Evolutionary conservation across 768 basidiomycete genomes (phyloP), one percentile per base, ranked within the genome.

Genomic region (Saitozyma sp.): DNA sequence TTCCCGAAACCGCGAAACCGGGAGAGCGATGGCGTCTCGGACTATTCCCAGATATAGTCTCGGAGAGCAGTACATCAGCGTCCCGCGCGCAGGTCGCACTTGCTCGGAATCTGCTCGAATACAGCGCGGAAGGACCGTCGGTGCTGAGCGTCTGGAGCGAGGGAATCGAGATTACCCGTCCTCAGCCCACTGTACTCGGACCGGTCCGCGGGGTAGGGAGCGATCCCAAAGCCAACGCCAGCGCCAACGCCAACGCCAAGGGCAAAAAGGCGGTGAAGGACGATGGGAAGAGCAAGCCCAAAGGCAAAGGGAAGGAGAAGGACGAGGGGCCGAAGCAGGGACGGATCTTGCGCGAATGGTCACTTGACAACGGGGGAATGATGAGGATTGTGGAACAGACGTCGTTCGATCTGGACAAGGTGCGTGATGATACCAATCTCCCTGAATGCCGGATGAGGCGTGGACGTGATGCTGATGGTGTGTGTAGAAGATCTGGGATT

Each of bases 401-500:
- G 0, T 89, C 89, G 2, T 95, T 91, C 75, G 93, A 94, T 73
- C 82, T 95, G 5, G 93, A 96, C 82, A 95, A 96, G 86, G 93
- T 91, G 65, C 39, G 29, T 0, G 49, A 45, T 29, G 17, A 37
- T 6, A 6, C 2, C 46, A 48, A 43, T n/a, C 19, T 19, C 17
- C 37, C 8, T 9, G 55, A 4, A 29, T 29, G 5, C 29, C 2
- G 5, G 29, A 29, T 29, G 29, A 7, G 13, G 29, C 39, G 20
- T 11, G 46, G 17, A 14, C 9, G 20, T 55, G 52, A 50, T n/a
- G 55, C 48, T 17, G 46, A 17, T 39, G 2, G 42, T 42, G 39
- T 29, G 29, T 70, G 41, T 81, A 95, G 93, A 95, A 95, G 91
- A 85, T 95, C 58, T 96, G 93, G 93, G 92, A 95, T 75, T 93